Percentiles rank a stretch among this genome's conserved stretches.
Conservation (phyloP, 768 basidiomycete species). For the Termitomyces eurrhizus region DNA sequence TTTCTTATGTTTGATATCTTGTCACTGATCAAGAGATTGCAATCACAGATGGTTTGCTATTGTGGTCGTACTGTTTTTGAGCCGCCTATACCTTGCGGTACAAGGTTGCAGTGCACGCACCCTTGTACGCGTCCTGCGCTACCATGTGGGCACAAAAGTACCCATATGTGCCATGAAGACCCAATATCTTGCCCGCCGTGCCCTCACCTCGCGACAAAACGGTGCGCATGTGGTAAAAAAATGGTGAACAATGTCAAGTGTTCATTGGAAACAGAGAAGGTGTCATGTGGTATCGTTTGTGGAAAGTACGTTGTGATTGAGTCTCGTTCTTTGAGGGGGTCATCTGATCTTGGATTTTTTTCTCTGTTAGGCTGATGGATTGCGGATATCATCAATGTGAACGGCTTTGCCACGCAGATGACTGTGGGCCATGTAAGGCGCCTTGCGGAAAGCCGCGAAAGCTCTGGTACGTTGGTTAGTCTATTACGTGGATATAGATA, state of each 20-base stretch:
- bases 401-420: constrained; percentile 74
- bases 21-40: not conserved
- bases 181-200: constrained; percentile 78
- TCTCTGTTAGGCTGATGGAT: constrained; percentile 46
- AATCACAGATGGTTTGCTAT: constrained; percentile 61
- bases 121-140: constrained; percentile 71
- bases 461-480: constrained; percentile 51
- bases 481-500: not conserved
- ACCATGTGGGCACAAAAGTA: constrained; percentile 76
- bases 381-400: constrained; percentile 94
- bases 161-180: constrained; percentile 83
- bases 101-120: constrained; percentile 69
- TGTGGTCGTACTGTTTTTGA: constrained; percentile 87
- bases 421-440: constrained; percentile 73
- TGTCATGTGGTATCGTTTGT: constrained; percentile 83
- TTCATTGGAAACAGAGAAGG: constrained; percentile 69
- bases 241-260: constrained; percentile 76
- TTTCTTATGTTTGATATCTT: not conserved
- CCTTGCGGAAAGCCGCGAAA: constrained; percentile 86
- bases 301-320: constrained; percentile 52
- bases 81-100: constrained; percentile 89
- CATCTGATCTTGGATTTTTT: not conserved
- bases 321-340: not conserved
- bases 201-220: constrained; percentile 70
- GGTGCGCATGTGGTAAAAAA: constrained; percentile 89